A percentile compares a stretch with the other conserved stretches of the same genome.
Evolutionary conservation across 352 stramenopile species (phyloP).

Genomic region (Globisporangium heterothallicum): DNA sequence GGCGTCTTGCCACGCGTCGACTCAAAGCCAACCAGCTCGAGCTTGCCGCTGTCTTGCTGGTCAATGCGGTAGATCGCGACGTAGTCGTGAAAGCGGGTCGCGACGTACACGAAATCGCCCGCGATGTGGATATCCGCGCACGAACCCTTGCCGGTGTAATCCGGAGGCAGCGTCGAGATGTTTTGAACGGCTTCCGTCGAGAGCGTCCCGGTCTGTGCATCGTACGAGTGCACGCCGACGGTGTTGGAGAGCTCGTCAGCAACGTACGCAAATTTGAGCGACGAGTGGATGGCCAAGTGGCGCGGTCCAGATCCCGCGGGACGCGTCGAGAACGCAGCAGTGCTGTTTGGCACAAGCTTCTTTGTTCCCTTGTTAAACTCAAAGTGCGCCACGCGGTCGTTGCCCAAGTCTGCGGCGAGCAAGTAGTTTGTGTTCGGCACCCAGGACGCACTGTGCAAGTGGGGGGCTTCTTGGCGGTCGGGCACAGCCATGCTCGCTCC

Average conservation of each 20-base stretch:
- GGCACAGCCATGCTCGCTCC: conserved; percentile 29
- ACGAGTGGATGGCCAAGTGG: conserved; percentile 54
- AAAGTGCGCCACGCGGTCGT: conserved; percentile 52
- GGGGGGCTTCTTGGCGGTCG: conserved; percentile 33
- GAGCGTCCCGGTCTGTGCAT: conserved; percentile 14
- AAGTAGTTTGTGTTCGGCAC: conserved; percentile 33
- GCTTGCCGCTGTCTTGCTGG: not conserved
- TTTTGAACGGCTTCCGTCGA: conserved; percentile 26
- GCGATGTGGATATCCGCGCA: conserved; percentile 50
- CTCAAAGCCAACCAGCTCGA: conserved; percentile 10
- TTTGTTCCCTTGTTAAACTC: conserved; percentile 30
- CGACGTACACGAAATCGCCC: conserved; percentile 59
- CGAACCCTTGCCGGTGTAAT: conserved; percentile 21
- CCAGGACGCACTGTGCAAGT: conserved; percentile 70
- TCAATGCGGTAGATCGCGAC: conserved; percentile 54
- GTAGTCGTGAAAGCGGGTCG: conserved; percentile 59
- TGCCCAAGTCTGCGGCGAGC: conserved; percentile 53
- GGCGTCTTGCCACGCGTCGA: conserved; percentile 10
- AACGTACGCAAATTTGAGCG: conserved; percentile 46
- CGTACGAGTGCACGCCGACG: conserved; percentile 42
- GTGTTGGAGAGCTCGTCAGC: conserved; percentile 60
- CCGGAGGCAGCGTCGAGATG: conserved; percentile 47
- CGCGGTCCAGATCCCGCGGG: conserved; percentile 44
- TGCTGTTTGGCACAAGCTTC: conserved; percentile 24
- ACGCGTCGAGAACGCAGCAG: conserved; percentile 14